These are phyloP conservation scores for Hyparrhenia diplandra DNA, from an alignment of 176 grass and related monocot genomes.

Conservation along the genomic window DNA sequence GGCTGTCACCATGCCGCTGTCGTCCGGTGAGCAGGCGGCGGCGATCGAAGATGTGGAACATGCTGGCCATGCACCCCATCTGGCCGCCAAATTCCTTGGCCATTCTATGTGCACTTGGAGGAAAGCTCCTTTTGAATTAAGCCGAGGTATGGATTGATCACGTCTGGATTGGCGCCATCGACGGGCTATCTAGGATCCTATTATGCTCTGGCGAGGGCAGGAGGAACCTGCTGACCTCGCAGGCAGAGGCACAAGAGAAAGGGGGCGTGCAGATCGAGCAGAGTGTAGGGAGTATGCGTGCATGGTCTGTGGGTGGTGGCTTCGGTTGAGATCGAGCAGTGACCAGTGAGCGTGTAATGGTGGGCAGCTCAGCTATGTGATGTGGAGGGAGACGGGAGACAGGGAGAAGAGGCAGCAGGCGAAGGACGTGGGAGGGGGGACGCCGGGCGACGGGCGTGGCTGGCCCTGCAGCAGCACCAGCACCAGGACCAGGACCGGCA, in stretches of 20 bases:
- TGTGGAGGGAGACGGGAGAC: background rate
- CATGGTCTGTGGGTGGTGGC: background rate
- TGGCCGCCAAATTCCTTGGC: conserved; percentile 42
- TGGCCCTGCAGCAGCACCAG: too few species aligned
- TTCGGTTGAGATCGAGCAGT: too few species aligned
- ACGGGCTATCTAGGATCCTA: background rate
- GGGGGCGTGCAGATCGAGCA: background rate
- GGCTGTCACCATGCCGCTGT: background rate
- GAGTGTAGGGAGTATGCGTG: too few species aligned
- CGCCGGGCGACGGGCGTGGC: too few species aligned
- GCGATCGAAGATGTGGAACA: conserved; percentile 76
- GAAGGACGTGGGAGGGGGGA: background rate
- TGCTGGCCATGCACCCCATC: conserved; percentile 57
- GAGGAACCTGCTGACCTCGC: background rate
- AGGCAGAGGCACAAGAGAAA: background rate
- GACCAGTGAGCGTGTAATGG: conserved; percentile 18
- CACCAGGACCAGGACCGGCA: too few species aligned
- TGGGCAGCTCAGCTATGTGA: conserved; percentile 1
- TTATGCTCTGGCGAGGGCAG: background rate
- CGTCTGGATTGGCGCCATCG: background rate
- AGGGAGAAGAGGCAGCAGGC: background rate
- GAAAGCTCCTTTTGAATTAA: background rate
- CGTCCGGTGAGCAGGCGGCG: conserved; percentile 35
- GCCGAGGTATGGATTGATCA: background rate
- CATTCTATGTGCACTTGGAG: background rate